Conservation (phyloP, 1,284 basidiomycete genomes). For the Ganoderma lucidum region DNA sequence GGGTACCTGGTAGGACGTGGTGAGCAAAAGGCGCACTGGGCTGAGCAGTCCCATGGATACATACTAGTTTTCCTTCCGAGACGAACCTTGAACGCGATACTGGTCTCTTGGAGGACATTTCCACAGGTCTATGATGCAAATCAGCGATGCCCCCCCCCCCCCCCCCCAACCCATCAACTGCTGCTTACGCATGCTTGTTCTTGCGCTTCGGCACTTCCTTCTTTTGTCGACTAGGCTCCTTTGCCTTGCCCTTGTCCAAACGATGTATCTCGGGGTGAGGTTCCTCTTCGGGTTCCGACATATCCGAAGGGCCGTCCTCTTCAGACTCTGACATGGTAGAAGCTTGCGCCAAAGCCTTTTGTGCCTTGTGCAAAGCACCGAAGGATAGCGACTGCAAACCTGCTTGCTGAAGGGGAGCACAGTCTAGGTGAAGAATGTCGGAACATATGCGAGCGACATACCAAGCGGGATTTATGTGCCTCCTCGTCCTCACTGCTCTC, state of each 20-base stretch:
- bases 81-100: conserved; percentile 83
- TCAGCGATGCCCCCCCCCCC: conserved; percentile 11
- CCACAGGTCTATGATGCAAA: conserved; percentile 68
- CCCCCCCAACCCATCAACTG: background rate
- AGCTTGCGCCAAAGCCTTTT: conserved; percentile 56
- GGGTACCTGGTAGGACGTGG: conserved; percentile 57
- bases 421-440: conserved; percentile 2
- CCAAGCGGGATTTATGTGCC: conserved; percentile 28
- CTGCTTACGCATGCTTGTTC: conserved; percentile 89
- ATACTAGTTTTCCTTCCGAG: conserved; percentile 74
- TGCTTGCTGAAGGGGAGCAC: conserved; percentile 36
- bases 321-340: conserved; percentile 40
- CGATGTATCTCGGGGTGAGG: conserved; percentile 12
- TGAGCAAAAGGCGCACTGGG: background rate
- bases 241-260: conserved; percentile 43
- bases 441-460: conserved; percentile 16
- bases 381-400: conserved; percentile 68
- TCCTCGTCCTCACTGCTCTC: conserved; percentile 33
- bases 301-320: conserved; percentile 40
- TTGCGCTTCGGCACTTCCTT: conserved; percentile 67
- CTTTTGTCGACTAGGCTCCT: conserved; percentile 44
- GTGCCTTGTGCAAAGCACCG: conserved; percentile 73
- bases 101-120: conserved; percentile 87
- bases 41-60: conserved; percentile 36
- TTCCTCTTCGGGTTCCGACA: conserved; percentile 33